Evolutionary conservation across 768 basidiomycete genomes (phyloP).

Genomic region (Kwoniella dendrophila): DNA sequence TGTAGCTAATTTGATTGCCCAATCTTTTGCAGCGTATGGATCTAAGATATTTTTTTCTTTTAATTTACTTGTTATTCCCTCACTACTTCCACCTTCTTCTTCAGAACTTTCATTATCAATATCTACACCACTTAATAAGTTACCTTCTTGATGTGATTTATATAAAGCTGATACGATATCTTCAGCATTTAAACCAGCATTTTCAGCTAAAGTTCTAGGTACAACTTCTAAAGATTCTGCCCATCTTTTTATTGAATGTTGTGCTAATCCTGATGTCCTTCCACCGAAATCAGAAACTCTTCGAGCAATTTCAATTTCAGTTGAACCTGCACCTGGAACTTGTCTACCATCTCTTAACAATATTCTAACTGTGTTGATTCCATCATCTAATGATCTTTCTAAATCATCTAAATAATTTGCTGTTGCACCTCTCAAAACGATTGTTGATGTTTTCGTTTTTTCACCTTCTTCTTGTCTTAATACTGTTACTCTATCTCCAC

Average conservation of each 20-base stretch:
- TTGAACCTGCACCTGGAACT: constrained; percentile 91
- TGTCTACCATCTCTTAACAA: constrained; percentile 85
- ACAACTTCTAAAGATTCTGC: constrained; percentile 88
- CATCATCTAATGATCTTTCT: constrained; percentile 94
- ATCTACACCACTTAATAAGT: constrained; percentile 50
- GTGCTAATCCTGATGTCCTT: constrained; percentile 83
- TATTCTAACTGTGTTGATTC: constrained; percentile 92
- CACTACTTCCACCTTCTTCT: constrained; percentile 43
- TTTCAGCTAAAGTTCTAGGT: constrained; percentile 90
- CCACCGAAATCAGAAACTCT: constrained; percentile 83
- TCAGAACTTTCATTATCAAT: constrained; percentile 53
- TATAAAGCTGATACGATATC: constrained; percentile 85
- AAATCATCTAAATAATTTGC: constrained; percentile 92
- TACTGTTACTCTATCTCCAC: constrained; percentile 96
- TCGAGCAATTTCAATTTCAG: constrained; percentile 87
- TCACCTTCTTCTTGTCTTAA: constrained; percentile 85
- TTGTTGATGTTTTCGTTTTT: constrained; percentile 84
- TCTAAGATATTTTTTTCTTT: constrained; percentile 65
- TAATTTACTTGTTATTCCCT: too few relatives aligned
- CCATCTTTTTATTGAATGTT: constrained; percentile 90
- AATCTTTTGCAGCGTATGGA: constrained; percentile 89
- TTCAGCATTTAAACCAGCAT: constrained; percentile 85
- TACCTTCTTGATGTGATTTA: constrained; percentile 78
- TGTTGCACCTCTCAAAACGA: constrained; percentile 93
- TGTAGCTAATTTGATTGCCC: constrained; percentile 56